Evolutionary conservation across 805 yeast genomes (phyloP).

Genomic region (Metschnikowia noctiluminum): DNA sequence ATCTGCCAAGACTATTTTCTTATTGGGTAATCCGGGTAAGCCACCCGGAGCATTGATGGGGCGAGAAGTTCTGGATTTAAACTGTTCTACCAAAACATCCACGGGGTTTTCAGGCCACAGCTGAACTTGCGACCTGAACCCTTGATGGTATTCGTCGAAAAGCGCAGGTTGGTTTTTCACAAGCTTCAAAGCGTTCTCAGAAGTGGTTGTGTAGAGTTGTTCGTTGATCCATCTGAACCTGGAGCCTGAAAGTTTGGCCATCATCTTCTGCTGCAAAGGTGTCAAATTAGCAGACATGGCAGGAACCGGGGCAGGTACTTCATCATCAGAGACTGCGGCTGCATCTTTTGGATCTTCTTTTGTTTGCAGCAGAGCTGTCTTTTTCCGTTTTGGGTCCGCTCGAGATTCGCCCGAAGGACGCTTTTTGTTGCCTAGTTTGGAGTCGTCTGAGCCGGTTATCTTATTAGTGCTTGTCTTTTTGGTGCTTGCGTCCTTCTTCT

Average conservation of each 20-base stretch:
- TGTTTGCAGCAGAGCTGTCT: neutral
- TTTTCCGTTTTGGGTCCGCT: neutral
- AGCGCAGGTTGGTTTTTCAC: conserved; percentile 79
- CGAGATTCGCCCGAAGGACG: conserved; percentile 5
- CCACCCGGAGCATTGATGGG: conserved; percentile 97
- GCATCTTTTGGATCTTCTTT: neutral
- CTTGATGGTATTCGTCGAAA: conserved; percentile 92
- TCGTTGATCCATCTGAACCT: conserved; percentile 98
- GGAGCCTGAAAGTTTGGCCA: conserved; percentile 90
- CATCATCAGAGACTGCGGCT: neutral
- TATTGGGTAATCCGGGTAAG: conserved; percentile 67
- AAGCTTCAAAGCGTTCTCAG: conserved; percentile 70
- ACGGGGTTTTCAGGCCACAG: conserved; percentile 99
- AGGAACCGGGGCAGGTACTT: conserved; percentile 17
- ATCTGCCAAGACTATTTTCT: conserved; percentile 81
- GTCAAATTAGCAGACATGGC: conserved; percentile 51
- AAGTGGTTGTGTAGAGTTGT: conserved; percentile 84
- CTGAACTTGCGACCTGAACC: conserved; percentile 92
- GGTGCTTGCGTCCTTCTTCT: conserved; percentile 21
- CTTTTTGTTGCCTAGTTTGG: conserved; percentile 5
- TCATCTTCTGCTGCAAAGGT: conserved; percentile 91
- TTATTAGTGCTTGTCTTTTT: neutral
- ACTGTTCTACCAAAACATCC: conserved; percentile 75
- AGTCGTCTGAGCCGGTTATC: conserved; percentile 3
- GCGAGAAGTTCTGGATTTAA: conserved; percentile 55